A percentile compares a stretch with the other conserved stretches of the same genome.
These are phyloP conservation scores for Oehlia diaphana DNA, from an alignment of 192 early-diverging fungal species.

Conservation along the genomic window DNA sequence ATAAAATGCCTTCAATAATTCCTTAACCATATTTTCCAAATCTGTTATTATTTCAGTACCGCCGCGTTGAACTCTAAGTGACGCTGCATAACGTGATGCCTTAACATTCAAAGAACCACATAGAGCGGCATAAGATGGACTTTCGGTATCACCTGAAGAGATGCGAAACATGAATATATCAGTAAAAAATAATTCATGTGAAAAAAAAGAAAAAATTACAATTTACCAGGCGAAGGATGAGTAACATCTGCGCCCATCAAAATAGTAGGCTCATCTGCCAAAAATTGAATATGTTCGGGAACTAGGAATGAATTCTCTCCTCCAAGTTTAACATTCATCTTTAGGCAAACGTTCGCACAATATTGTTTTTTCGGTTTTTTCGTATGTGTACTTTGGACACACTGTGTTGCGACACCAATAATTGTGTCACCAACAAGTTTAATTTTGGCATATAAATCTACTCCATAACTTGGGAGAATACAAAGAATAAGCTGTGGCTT, in stretches of 20 bases:
- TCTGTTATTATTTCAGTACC: conserved; percentile 72
- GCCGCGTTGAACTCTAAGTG: conserved; percentile 65
- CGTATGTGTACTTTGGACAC: conserved; percentile 79
- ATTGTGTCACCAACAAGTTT: conserved; percentile 87
- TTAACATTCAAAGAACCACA: conserved; percentile 66
- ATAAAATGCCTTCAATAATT: conserved; percentile 69
- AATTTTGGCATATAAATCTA: conserved; percentile 64
- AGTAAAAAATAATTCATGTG: neutral
- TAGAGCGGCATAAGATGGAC: conserved; percentile 75
- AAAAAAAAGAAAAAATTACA: neutral
- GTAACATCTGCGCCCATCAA: conserved; percentile 90
- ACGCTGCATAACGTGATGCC: conserved; percentile 63
- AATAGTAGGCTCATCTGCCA: conserved; percentile 71
- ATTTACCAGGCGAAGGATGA: conserved; percentile 72
- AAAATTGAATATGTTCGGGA: conserved; percentile 61
- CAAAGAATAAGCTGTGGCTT: conserved; percentile 81
- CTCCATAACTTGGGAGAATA: conserved; percentile 72
- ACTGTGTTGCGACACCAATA: conserved; percentile 87
- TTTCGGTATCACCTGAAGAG: conserved; percentile 37
- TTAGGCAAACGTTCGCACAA: conserved; percentile 90
- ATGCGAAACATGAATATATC: neutral
- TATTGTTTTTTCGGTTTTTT: conserved; percentile 79
- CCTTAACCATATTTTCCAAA: conserved; percentile 65
- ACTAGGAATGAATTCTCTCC: conserved; percentile 75
- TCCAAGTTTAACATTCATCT: conserved; percentile 44